Evolutionary conservation across 208 protist species (phyloP).

Genomic region (Tritrichomonas foetus): DNA sequence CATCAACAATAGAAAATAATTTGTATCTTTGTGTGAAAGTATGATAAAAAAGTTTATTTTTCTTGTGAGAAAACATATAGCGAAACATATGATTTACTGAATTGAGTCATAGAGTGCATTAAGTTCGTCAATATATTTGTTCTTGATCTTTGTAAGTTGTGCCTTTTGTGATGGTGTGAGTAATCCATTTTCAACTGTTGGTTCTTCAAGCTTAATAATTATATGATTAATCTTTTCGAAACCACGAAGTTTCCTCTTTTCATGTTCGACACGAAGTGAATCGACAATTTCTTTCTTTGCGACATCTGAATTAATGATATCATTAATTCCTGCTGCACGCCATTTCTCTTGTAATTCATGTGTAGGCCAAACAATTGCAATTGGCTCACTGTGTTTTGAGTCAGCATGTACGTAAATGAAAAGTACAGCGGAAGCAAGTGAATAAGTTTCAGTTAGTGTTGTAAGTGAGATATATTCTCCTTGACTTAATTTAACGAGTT

Average conservation of each 20-base stretch:
- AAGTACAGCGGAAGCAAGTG: background rate
- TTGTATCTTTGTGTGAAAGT: too few relatives aligned
- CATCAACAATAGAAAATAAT: too few relatives aligned
- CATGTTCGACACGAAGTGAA: background rate
- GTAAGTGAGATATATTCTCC: constrained; percentile 15
- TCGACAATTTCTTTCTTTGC: background rate
- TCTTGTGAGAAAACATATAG: too few relatives aligned
- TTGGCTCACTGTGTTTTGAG: background rate
- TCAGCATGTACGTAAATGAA: constrained; percentile 29
- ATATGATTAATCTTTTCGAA: constrained; percentile 21
- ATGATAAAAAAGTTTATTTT: too few relatives aligned
- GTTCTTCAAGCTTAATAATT: background rate
- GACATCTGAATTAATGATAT: background rate
- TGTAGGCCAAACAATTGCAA: background rate
- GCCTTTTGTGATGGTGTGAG: background rate
- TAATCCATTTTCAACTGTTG: constrained; percentile 39
- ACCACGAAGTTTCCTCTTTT: background rate
- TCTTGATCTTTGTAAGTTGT: background rate
- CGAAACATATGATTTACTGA: too few relatives aligned
- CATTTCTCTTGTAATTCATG: background rate
- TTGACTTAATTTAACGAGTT: background rate
- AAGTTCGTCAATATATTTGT: background rate
- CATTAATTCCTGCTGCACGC: background rate
- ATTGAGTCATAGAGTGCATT: background rate
- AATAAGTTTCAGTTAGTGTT: background rate